phyloP scores from a whole-genome alignment of 1,284 basidiomycete genomes.

The Ganoderma lingzhi region DNA sequence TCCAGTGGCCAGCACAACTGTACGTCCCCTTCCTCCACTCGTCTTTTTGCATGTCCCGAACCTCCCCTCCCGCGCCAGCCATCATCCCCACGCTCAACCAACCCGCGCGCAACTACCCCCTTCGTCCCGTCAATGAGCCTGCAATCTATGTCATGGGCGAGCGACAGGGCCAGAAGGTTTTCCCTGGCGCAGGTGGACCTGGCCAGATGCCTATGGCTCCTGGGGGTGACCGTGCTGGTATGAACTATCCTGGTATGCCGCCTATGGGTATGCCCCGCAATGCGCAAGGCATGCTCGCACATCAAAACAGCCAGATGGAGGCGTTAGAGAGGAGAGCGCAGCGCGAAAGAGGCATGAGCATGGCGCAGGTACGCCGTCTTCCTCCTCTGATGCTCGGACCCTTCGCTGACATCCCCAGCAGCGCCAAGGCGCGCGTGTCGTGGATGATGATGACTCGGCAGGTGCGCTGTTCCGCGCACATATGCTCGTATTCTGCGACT shows the following conservation, averaged over 20 bases:
- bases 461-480: constrained; percentile 48
- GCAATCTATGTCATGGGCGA: constrained; percentile 73
- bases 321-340: constrained; percentile 66
- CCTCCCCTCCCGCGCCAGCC: constrained; percentile 45
- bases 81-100: constrained; percentile 64
- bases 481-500: background rate
- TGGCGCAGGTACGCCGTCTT: constrained; percentile 34
- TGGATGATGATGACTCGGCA: constrained; percentile 76
- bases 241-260: constrained; percentile 18
- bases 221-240: constrained; percentile 21
- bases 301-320: constrained; percentile 76
- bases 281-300: constrained; percentile 72
- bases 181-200: constrained; percentile 36
- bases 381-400: background rate
- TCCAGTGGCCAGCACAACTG: constrained; percentile 64
- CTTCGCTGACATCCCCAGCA: constrained; percentile 8
- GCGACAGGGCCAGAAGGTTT: constrained; percentile 70
- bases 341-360: constrained; percentile 48
- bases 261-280: constrained; percentile 35
- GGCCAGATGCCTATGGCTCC: constrained; percentile 22
- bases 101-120: constrained; percentile 73
- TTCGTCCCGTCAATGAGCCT: constrained; percentile 70
- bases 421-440: constrained; percentile 41
- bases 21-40: constrained; percentile 48
- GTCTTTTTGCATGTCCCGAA: constrained; percentile 13